Evolutionary conservation across 2,329 filamentous ascomycete genomes (phyloP), one percentile per base, ranked within the genome.

Genomic region (Xylaria sp.): DNA sequence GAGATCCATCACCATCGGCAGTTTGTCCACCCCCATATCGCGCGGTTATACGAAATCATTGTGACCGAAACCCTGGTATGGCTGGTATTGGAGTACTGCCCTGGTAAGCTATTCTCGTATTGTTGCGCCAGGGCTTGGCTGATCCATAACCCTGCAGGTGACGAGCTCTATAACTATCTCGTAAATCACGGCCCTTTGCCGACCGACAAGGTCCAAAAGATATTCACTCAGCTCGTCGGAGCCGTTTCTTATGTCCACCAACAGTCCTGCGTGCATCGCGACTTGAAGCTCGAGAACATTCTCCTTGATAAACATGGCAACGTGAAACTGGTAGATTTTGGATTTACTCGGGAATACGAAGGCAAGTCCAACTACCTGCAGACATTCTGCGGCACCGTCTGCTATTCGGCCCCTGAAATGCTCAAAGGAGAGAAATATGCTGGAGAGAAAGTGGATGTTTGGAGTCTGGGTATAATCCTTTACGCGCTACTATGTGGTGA

Each of bases 1-100:
- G 95, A 99, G 77, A 99, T 99, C 70, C 95, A 99, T 77, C 95
- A 99, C 76, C 95, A 99, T 76, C 91, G 95, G 69, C 95, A 99
- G 77, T 97, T 99, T 77, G 85, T 97, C 67, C 95, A 99, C 74
- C 95, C 95, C 21, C 95, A 99, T 78, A 99, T 99, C 71, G 93
- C 95, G 46, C 87, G 95, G 52, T 82, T 99, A 21, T 98, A 99
- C 81, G 95, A 99, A 81, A 94, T 99, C 62, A 96, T 99, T 71
- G 93, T 99, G 65, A 99, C 95, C 1, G 95, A 99, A 78, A 88
- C 82, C 51, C 78, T 98, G 76, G 96, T 99, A 54, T 99, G 95
- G 95, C 84, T 99, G 73, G 95, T 96, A 29, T 81, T 99, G 71
- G 95, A 99, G 80, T 99, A 97, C 76, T 99, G 95, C 78, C 90